Evolutionary conservation across 2,329 filamentous ascomycete species (phyloP).

Genomic region (Diaporthe ilicicola): DNA sequence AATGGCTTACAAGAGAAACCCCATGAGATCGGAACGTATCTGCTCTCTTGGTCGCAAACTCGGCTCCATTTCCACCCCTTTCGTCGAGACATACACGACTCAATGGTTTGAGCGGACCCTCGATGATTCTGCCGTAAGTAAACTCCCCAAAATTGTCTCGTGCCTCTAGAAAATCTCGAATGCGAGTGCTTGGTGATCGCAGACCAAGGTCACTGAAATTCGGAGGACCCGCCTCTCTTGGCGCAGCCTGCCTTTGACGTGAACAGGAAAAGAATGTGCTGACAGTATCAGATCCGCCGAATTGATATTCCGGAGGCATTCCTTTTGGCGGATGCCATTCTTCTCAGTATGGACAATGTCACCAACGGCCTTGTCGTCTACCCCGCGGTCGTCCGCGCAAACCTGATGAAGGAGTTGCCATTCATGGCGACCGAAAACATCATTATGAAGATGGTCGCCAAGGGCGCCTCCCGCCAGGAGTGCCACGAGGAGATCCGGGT

Average conservation of each 20-base stretch:
- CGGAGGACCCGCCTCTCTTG: slow-evolving; percentile 49
- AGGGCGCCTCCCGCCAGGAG: slow-evolving; percentile 78
- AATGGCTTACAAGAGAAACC: slow-evolving; percentile 55
- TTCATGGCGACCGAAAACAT: slow-evolving; percentile 81
- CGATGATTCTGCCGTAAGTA: slow-evolving; percentile 72
- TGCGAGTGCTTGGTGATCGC: slow-evolving; percentile 5
- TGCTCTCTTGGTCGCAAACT: slow-evolving; percentile 51
- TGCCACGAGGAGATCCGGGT: slow-evolving; percentile 90
- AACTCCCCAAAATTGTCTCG: slow-evolving; percentile 37
- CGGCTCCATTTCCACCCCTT: slow-evolving; percentile 48
- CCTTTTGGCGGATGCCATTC: slow-evolving; percentile 73
- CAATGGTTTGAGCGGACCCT: slow-evolving; percentile 78
- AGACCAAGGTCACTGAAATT: slow-evolving; percentile 15
- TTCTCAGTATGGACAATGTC: slow-evolving; percentile 56
- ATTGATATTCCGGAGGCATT: slow-evolving; percentile 74
- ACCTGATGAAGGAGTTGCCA: slow-evolving; percentile 79
- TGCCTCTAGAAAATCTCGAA: slow-evolving; percentile 26
- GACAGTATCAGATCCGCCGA: slow-evolving; percentile 56
- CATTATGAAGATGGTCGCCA: slow-evolving; percentile 79
- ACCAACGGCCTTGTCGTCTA: slow-evolving; percentile 72
- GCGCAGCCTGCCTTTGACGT: background rate
- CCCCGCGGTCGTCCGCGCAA: slow-evolving; percentile 73
- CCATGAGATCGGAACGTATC: slow-evolving; percentile 60
- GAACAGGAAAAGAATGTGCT: background rate
- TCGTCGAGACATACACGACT: slow-evolving; percentile 71